phyloP scores from a whole-genome alignment of 2,329 filamentous ascomycete species.

The Scolecobasidium constrictum region DNA sequence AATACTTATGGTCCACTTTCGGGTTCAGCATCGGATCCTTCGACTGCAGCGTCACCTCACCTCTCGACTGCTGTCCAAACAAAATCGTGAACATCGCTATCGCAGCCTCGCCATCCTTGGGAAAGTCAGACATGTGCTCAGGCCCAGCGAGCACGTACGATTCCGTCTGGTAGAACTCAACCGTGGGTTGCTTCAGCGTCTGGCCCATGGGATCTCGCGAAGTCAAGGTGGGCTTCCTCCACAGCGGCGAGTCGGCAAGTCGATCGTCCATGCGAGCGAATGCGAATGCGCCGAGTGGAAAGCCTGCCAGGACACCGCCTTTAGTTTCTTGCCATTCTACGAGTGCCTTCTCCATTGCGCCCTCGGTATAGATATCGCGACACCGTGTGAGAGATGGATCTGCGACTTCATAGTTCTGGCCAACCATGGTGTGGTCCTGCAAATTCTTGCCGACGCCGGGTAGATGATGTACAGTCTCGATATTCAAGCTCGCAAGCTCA shows the following conservation, averaged over 20 bases:
- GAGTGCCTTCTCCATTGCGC: conserved; percentile 22
- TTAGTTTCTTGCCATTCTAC: conserved; percentile 26
- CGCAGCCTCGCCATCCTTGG: conserved; percentile 36
- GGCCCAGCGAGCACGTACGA: too few relatives aligned
- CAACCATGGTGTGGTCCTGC: conserved; percentile 27
- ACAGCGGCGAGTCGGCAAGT: conserved; percentile 33
- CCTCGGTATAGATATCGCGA: conserved; percentile 26
- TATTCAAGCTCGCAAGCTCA: conserved; percentile 25
- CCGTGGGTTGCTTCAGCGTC: conserved; percentile 32
- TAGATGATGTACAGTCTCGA: conserved; percentile 21
- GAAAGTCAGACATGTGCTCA: too few relatives aligned
- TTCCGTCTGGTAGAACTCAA: conserved; percentile 33
- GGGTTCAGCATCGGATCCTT: conserved; percentile 27
- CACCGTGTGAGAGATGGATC: conserved; percentile 28
- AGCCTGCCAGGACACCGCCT: conserved; percentile 30
- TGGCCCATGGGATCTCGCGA: conserved; percentile 42
- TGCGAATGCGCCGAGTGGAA: conserved; percentile 40
- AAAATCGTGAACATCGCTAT: conserved; percentile 42
- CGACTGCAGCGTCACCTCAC: conserved; percentile 31
- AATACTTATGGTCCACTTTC: conserved; percentile 34
- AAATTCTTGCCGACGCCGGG: conserved; percentile 22
- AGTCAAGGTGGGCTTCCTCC: too few relatives aligned
- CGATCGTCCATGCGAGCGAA: conserved; percentile 46
- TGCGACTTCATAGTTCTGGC: conserved; percentile 36
- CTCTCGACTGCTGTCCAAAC: conserved; percentile 38